Conservation (phyloP, 768 basidiomycete genomes). For the Clitopilus passeckerianus region DNA sequence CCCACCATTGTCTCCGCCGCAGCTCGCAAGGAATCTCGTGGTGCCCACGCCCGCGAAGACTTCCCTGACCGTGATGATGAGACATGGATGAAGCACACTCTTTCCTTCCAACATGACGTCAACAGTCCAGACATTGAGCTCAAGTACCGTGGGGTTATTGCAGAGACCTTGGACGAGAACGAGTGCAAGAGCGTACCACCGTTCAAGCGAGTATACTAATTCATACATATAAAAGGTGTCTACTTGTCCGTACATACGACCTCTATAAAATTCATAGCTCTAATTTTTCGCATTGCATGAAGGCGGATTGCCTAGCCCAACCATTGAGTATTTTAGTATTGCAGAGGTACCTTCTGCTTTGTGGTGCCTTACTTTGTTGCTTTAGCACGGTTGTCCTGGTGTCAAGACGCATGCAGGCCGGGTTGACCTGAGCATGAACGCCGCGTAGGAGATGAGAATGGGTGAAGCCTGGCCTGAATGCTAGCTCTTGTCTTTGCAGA, state of each 20-base stretch:
- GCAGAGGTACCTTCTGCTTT: too few species aligned
- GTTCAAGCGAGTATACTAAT: conserved; percentile 92
- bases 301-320: background rate
- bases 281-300: background rate
- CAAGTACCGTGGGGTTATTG: conserved; percentile 85
- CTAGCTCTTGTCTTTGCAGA: too few species aligned
- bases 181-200: conserved; percentile 98
- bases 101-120: conserved; percentile 85
- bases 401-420: too few species aligned
- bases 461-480: too few species aligned
- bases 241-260: background rate
- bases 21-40: conserved; percentile 95
- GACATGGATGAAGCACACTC: conserved; percentile 92
- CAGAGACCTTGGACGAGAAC: conserved; percentile 84
- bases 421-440: too few species aligned
- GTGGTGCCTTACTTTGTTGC: too few species aligned
- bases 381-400: too few species aligned
- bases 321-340: too few species aligned
- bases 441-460: too few species aligned
- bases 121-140: conserved; percentile 80
- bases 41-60: conserved; percentile 98
- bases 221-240: background rate
- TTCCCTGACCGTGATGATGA: conserved; percentile 97
- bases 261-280: background rate
- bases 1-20: conserved; percentile 93